phyloP scores from a whole-genome alignment of 345 rosid genomes.

The Diplotaxis tenuifolia region DNA sequence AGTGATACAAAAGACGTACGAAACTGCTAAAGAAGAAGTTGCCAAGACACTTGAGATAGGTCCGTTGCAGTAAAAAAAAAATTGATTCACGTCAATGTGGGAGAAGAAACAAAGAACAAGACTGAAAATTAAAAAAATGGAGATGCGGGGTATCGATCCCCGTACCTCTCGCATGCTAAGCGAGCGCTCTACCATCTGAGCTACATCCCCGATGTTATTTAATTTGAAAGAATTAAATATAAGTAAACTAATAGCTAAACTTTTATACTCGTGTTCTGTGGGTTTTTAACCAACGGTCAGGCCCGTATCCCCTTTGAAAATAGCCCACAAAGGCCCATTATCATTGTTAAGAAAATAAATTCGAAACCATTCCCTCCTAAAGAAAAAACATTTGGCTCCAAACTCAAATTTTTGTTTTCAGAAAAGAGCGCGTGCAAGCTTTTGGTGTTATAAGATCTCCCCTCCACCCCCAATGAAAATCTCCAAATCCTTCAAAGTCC shows the following conservation, averaged over 20 bases:
- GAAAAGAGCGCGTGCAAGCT: constrained; percentile 7
- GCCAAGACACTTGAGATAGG: no score
- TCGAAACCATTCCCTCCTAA: background rate
- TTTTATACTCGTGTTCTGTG: background rate
- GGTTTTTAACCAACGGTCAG: background rate
- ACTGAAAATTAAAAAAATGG: no score
- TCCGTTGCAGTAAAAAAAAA: no score
- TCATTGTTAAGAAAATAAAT: background rate
- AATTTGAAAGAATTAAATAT: no score
- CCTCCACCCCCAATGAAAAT: background rate
- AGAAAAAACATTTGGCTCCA: constrained; percentile 24
- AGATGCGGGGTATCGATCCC: constrained; percentile 88
- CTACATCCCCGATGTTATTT: no score
- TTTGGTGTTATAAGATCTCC: constrained; percentile 13
- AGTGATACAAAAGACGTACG: constrained; percentile 31
- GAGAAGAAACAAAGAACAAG: no score
- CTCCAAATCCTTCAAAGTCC: background rate
- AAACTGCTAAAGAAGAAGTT: no score
- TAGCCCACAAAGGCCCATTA: background rate
- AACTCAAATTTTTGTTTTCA: background rate
- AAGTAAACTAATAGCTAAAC: no score
- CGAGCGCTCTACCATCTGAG: constrained; percentile 58
- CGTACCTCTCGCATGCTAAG: constrained; percentile 91
- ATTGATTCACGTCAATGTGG: no score
- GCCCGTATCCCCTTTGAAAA: background rate